Base-by-base conservation (phyloP, 768 basidiomycete species). In the Omphalotus guepiniiformis region DNA sequence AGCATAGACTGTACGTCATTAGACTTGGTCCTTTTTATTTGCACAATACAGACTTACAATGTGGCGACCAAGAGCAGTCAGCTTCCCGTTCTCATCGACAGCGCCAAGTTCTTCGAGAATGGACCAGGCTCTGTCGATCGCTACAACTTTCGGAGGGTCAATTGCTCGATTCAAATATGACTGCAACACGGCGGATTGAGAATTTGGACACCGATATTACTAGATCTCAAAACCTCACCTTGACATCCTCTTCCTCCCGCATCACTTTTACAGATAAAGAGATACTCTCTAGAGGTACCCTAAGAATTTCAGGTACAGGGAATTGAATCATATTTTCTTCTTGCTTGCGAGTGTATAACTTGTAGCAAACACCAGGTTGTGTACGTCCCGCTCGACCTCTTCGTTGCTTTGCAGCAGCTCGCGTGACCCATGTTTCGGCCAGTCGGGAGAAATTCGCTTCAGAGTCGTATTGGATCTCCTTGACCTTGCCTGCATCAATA, bases 361-460 rank as follows among this genome's bases (percentile, higher is more conserved):
- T 96, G 68, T 86, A 96, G 65, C 93, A 96, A 47, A 79, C 63
- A 0, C 89, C 91, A 1, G 85, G 80, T 49, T 76, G 81, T 2
- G 88, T 93, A 46, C 94, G 80, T 19, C 94, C 94, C 1, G 94
- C 93, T 58, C 94, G 80, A 50, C 94, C 94, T 51, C 93, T 71
- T 47, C 94, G 72, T 59, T 97, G 94, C 50, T 79, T 73, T 2
- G 85, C 88, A 3, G 88, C 85, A 1, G 93, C 93, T 49, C 75
- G 78, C 6, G 80, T 82, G 44, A 86, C 74, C 82, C 88, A 91
- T 29, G 74, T 76, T 59, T 96, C 93, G 5, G 77, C 78, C n/a
- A 97, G 67, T 41, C 75, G 70, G 23, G 90, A 86, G 54, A 96
- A 69, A 21, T 85, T 80, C 2, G 73, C 79, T 32, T 84, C 83